These are phyloP conservation scores for Caryopteris hybrid DNA, from an alignment of 305 asterid genomes.

Conservation along the genomic window DNA sequence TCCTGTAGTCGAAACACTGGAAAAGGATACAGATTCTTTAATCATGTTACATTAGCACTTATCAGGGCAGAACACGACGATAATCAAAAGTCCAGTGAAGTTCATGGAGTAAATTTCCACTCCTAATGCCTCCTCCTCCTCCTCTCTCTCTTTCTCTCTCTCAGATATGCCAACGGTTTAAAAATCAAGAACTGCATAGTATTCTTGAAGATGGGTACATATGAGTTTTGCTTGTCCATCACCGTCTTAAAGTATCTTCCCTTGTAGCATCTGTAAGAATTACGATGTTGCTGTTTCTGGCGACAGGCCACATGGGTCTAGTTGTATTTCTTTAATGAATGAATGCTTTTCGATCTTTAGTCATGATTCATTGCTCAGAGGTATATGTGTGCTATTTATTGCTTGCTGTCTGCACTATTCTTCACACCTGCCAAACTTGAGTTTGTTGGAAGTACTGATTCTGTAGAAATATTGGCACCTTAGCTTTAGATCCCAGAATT, in stretches of 20 bases:
- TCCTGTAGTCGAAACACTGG: neutral
- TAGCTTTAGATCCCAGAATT: too few relatives aligned
- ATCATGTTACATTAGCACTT: conserved; percentile 26
- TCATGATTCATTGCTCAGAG: too few relatives aligned
- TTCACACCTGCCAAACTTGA: too few relatives aligned
- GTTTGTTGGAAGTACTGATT: too few relatives aligned
- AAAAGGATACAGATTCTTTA: conserved; percentile 24
- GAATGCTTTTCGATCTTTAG: conserved; percentile 3
- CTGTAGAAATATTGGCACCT: too few relatives aligned
- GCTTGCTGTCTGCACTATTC: too few relatives aligned
- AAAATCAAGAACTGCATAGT: conserved; percentile 24
- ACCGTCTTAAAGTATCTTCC: neutral
- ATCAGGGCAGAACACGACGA: too few relatives aligned
- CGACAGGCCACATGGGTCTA: neutral
- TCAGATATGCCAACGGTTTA: conserved; percentile 13
- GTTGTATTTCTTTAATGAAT: neutral
- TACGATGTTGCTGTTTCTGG: neutral
- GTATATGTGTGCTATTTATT: too few relatives aligned
- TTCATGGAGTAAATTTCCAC: conserved; percentile 21
- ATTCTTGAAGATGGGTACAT: conserved; percentile 19
- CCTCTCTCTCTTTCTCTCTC: neutral
- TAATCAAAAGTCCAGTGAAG: conserved; percentile 33
- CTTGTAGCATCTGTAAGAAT: neutral
- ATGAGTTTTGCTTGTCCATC: neutral
- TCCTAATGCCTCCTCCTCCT: neutral